Conservation (phyloP, 306 rosid species). For the Gastrolobium bilobum region DNA sequence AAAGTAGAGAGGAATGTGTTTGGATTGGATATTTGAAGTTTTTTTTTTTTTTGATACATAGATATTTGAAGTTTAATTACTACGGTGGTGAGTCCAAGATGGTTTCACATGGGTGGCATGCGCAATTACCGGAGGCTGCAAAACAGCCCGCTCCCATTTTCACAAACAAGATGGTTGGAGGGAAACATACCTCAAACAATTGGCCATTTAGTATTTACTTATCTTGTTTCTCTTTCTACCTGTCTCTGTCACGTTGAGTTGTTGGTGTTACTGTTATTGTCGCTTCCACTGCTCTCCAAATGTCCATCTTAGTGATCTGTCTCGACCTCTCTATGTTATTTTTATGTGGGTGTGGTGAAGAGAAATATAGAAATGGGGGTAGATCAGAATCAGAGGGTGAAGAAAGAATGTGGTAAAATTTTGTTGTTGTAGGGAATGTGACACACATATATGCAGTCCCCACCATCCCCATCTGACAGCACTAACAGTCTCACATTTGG, state of each 20-base stretch:
- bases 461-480: conserved; percentile 54
- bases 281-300: conserved; percentile 43
- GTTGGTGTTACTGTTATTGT: conserved; percentile 52
- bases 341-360: background rate
- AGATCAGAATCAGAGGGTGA: conserved; percentile 1
- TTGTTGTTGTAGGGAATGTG: conserved; percentile 56
- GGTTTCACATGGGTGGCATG: conserved; percentile 57
- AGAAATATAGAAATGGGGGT: background rate
- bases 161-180: conserved; percentile 71
- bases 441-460: conserved; percentile 56
- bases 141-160: conserved; percentile 58
- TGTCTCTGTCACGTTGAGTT: conserved; percentile 69
- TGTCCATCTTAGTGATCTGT: conserved; percentile 16
- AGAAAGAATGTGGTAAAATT: conserved; percentile 15
- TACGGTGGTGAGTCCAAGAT: too few species aligned
- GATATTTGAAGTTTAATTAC: background rate
- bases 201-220: conserved; percentile 20
- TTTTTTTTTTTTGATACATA: too few species aligned
- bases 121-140: conserved; percentile 57
- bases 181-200: conserved; percentile 61
- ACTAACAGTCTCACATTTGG: conserved; percentile 36
- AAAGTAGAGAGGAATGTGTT: background rate
- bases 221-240: conserved; percentile 42
- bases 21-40: background rate
- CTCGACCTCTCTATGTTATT: conserved; percentile 5